Base-by-base conservation (phyloP, 2,329 filamentous ascomycete species). In the Trichoderma sp. region DNA sequence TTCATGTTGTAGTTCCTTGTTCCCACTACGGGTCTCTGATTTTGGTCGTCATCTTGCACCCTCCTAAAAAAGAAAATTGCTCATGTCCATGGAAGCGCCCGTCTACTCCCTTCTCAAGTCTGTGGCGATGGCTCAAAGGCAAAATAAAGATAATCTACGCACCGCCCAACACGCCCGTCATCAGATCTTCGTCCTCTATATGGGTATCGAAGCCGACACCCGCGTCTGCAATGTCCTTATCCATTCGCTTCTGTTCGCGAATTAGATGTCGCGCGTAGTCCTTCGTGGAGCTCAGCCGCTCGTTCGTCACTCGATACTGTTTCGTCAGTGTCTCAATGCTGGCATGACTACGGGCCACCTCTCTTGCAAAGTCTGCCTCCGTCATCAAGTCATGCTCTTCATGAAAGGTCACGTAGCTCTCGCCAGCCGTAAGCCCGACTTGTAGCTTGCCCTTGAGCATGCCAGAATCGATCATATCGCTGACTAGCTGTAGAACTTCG, bases 101-200 rank as follows among this genome's bases (percentile, higher is more conserved):
- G 17, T 17, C 17, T 13, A 32, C n/a, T 50, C 23, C 26, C 34
- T 59, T n/a, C 6, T 15, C 20, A 50, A n/a, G n/a, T 68, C 58
- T 32, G 23, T 15, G 15, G 17, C 15, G 6, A 17, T 39, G 20
- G 11, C 20, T 13, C n/a, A 32, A 32, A 17, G 26, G n/a, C 6
- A n/a, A 30, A n/a, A 28, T 58, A 32, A 32, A 58, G 15, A 6
- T n/a, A 12, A 58, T 36, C 65, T 71, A 76, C 17, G 68, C 70
- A 62, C 75, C 74, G 34, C 75, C 74, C 68, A 79, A 53, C 20
- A 83, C 78, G 20, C 84, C 87, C 13, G 83, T 85, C 88, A 90
- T 90, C 28, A 90, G 77, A 73, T 90, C 88, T 77, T 90, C 88
- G n/a, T 90, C 88, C 69, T 89, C 87, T 47, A 88, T 80, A 64